A percentile compares a stretch with the other conserved stretches of the same genome.
Conservation (phyloP, 1,284 basidiomycete species). For the Pascua sp. region DNA sequence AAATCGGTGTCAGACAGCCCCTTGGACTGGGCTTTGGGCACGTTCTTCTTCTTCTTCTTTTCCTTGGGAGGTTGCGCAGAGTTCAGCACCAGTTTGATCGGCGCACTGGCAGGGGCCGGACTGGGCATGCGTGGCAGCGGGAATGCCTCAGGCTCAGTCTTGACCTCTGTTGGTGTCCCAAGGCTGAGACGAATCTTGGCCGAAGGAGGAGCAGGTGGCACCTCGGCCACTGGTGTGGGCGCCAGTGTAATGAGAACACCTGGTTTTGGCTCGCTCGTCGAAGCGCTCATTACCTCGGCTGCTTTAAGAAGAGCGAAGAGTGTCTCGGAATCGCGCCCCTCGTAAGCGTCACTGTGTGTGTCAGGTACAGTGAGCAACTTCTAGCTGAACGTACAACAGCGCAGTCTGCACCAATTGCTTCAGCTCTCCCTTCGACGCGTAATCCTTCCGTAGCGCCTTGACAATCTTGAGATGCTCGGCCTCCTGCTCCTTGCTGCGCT, state of each 20-base stretch:
- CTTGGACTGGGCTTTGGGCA: slow-evolving; percentile 68
- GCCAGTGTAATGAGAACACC: slow-evolving; percentile 74
- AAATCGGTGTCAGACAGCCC: slow-evolving; percentile 80
- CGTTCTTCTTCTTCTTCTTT: slow-evolving; percentile 51
- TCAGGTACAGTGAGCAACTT: slow-evolving; percentile 7
- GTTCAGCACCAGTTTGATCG: slow-evolving; percentile 44
- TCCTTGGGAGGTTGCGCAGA: slow-evolving; percentile 18
- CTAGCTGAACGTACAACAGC: slow-evolving; percentile 25
- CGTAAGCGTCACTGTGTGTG: slow-evolving; percentile 25
- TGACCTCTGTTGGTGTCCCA: slow-evolving; percentile 1
- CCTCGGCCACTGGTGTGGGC: slow-evolving; percentile 66
- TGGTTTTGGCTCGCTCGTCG: slow-evolving; percentile 75
- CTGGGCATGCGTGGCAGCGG: slow-evolving; percentile 4
- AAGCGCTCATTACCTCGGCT: slow-evolving; percentile 81
- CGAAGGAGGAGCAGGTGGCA: slow-evolving; percentile 49
- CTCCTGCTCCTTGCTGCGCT: slow-evolving; percentile 25
- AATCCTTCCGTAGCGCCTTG: slow-evolving; percentile 81
- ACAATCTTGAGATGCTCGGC: slow-evolving; percentile 54
- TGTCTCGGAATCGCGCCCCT: slow-evolving; percentile 74
- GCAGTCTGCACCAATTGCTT: slow-evolving; percentile 54
- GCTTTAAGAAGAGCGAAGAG: slow-evolving; percentile 89
- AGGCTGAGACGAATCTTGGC: slow-evolving; percentile 43
- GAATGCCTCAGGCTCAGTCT: slow-evolving; percentile 24
- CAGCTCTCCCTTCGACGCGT: slow-evolving; percentile 66
- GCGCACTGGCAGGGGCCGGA: neutral